Evolutionary conservation across 2,329 filamentous ascomycete species (phyloP).

Genomic region (Claviceps quebecensis): DNA sequence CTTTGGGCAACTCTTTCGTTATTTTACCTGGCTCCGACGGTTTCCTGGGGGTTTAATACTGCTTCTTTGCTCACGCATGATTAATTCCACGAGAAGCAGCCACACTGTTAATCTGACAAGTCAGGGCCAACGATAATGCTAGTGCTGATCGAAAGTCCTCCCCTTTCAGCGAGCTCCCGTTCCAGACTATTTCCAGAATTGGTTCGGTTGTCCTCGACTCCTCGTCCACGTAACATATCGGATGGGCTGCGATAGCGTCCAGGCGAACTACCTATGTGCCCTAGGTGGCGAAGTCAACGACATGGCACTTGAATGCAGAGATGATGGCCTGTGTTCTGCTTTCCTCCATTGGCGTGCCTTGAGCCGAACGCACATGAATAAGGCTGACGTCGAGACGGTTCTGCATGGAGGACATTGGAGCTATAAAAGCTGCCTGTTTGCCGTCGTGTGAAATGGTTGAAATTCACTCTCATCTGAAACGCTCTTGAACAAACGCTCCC

Average conservation of each 20-base stretch:
- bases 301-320: not conserved
- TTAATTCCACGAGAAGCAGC: not conserved
- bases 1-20: conserved; percentile 2
- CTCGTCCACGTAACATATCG: not conserved
- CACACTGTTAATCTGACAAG: not conserved
- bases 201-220: not conserved
- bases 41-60: not conserved
- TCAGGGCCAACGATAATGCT: not conserved
- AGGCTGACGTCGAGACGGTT: not conserved
- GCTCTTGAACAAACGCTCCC: not conserved
- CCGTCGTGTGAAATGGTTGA: not conserved
- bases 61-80: not conserved
- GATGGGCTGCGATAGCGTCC: not conserved
- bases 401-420: not conserved
- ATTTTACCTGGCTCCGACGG: not conserved
- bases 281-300: not conserved
- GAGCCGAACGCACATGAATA: not conserved
- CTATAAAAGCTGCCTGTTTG: not conserved
- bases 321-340: not conserved
- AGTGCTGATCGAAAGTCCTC: not conserved
- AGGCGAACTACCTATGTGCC: too few relatives aligned
- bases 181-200: not conserved
- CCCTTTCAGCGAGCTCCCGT: not conserved
- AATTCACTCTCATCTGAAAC: not conserved
- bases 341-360: not conserved